Percentiles rank a stretch among this genome's conserved stretches.
These are phyloP conservation scores for Phytophthora pseudosyringae DNA, from an alignment of 352 stramenopile species.

Conservation along the genomic window DNA sequence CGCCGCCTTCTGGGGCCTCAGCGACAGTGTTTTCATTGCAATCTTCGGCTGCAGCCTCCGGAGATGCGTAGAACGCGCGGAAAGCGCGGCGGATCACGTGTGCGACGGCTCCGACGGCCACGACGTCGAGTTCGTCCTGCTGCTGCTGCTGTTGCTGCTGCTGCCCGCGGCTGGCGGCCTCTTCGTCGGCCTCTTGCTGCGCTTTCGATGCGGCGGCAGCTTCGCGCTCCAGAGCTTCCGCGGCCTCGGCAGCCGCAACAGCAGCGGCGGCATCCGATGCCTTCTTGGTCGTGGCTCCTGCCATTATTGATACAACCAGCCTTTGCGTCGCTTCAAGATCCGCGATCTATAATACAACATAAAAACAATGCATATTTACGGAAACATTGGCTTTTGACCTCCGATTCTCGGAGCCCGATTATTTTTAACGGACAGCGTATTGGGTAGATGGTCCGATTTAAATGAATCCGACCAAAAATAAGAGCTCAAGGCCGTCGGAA, in stretches of 20 bases:
- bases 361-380: not conserved
- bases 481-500: no score
- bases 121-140: slow-evolving; percentile 59
- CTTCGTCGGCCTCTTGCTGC: slow-evolving; percentile 23
- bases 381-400: no score
- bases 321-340: slow-evolving; percentile 32
- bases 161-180: slow-evolving; percentile 7
- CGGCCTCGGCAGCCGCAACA: slow-evolving; percentile 10
- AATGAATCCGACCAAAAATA: no score
- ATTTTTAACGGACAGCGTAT: no score
- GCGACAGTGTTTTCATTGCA: not conserved
- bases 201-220: slow-evolving; percentile 5
- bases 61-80: slow-evolving; percentile 52
- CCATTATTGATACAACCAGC: slow-evolving; percentile 14
- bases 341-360: not conserved
- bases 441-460: no score
- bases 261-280: slow-evolving; percentile 4
- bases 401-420: no score
- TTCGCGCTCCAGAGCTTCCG: slow-evolving; percentile 14
- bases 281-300: slow-evolving; percentile 24
- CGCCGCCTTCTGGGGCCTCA: not conserved
- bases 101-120: slow-evolving; percentile 71
- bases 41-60: not conserved
- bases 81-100: slow-evolving; percentile 84
- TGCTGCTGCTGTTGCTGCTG: slow-evolving; percentile 23